Conservation (phyloP, 2,329 filamentous ascomycete species). For the Fusarium dlaminii region DNA sequence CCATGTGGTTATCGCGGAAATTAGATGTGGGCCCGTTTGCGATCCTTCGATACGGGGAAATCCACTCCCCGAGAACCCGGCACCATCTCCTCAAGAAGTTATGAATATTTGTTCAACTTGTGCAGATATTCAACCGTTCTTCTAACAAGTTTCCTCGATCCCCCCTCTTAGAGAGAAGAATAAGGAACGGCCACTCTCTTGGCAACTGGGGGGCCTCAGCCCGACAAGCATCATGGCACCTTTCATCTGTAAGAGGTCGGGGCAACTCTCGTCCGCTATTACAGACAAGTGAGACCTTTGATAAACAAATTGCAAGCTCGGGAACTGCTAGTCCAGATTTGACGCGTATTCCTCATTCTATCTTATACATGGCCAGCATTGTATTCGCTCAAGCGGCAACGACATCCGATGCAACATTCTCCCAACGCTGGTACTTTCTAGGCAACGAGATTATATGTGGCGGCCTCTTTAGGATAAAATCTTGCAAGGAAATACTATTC, state of each 20-base stretch:
- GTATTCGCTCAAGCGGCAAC: background rate
- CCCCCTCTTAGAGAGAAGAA: background rate
- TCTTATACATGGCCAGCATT: background rate
- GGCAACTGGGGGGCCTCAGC: background rate
- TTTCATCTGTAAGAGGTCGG: background rate
- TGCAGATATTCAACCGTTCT: background rate
- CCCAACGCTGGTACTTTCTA: background rate
- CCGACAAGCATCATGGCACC: background rate
- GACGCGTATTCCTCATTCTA: background rate
- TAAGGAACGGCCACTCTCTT: background rate
- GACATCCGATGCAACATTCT: background rate
- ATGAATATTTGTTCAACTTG: background rate
- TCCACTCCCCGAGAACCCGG: constrained; percentile 2
- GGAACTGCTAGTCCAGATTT: background rate
- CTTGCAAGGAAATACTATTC: background rate
- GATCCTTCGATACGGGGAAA: background rate
- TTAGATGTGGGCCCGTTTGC: background rate
- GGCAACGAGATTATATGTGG: background rate
- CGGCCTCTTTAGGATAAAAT: background rate
- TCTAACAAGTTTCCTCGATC: background rate
- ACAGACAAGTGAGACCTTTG: too few species aligned
- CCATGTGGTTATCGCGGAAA: constrained; percentile 1
- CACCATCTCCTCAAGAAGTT: background rate
- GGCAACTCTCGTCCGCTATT: background rate
- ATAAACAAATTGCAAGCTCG: background rate